Base-by-base conservation (phyloP, 768 basidiomycete species). In the Amanita rimosa region DNA sequence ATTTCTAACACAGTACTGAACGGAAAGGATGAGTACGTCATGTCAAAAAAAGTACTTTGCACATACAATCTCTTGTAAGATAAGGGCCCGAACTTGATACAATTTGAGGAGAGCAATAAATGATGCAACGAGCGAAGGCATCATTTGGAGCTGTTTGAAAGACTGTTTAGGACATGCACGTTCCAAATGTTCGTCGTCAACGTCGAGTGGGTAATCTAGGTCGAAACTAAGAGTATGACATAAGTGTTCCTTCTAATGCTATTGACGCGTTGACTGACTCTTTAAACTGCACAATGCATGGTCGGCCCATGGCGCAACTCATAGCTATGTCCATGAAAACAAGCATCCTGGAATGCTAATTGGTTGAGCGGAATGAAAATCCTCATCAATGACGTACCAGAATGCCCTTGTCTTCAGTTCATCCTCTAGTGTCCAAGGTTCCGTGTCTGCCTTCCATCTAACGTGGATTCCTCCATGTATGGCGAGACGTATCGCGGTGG, bases 101-200 rank as follows among this genome's bases (percentile, higher is more conserved):
- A 91, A 66, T 50, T 78, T 78, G 36, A 84, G 62, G 17, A 67
- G 65, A 33, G 72, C 65, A 26, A 75, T 69, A 59, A 85, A 84
- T 26, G 71, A 74, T 0, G 79, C 62, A 9, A 85, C 57, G 13
- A 62, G 60, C 2, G 79, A 81, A 0, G 81, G 79, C 58, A 76
- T 79, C 22, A 68, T 71, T 1, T 72, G 60, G 0, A 87, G 87
- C 56, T 90, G 87, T 49, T 76, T 75, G 65, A 85, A 88, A 1
- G 74, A 72, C 35, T 72, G 66, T 2, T 70, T 65, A 0, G 77
- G 76, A 51, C 80, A 78, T 26, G 66, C 68, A 48, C 71, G 65
- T n/a, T 79, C 73, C 86, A 86, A 92, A 56, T 82, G 87, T 55
- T 85, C 83, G 57, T 87, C 85, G 54, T 78, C 74, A 38, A 83